Percentiles rank a stretch among this genome's conserved stretches.
phyloP scores from a whole-genome alignment of 2,329 filamentous ascomycete genomes.

The Calycina herbarum region DNA sequence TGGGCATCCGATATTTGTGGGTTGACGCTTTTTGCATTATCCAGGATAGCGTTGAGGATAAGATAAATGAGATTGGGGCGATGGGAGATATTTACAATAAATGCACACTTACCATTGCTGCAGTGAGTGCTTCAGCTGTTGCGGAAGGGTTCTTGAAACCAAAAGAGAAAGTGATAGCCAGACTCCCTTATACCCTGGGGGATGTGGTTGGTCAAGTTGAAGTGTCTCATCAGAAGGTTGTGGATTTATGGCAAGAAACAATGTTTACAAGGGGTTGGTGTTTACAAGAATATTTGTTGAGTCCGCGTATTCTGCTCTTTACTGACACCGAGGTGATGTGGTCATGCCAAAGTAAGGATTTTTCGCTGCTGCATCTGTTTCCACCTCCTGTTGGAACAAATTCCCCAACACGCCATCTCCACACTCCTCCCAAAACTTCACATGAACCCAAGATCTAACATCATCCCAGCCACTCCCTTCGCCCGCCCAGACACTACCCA shows the following conservation, averaged over 20 bases:
- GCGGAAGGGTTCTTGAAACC: conserved; percentile 20
- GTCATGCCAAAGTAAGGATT: conserved; percentile 18
- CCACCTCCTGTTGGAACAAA: neutral
- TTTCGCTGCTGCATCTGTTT: neutral
- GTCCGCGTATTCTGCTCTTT: conserved; percentile 18
- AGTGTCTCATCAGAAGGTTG: conserved; percentile 12
- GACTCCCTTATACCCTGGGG: conserved; percentile 17
- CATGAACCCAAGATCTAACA: neutral
- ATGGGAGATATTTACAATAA: conserved; percentile 38
- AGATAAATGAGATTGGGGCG: conserved; percentile 15
- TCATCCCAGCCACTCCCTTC: conserved; percentile 12
- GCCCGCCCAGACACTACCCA: conserved; percentile 15
- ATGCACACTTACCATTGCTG: conserved; percentile 19
- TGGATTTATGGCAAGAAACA: conserved; percentile 21
- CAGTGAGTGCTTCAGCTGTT: conserved; percentile 17
- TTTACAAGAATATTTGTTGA: conserved; percentile 24
- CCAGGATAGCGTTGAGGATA: conserved; percentile 20
- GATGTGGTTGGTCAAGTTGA: conserved; percentile 15
- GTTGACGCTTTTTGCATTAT: conserved; percentile 16
- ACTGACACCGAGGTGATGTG: conserved; percentile 22
- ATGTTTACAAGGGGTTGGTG: conserved; percentile 27
- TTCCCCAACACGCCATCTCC: neutral
- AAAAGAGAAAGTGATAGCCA: conserved; percentile 12
- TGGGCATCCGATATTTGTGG: conserved; percentile 15
- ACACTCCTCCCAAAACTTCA: neutral